phyloP scores from a whole-genome alignment of 1,284 basidiomycete species.

The Marasmius fiardii region DNA sequence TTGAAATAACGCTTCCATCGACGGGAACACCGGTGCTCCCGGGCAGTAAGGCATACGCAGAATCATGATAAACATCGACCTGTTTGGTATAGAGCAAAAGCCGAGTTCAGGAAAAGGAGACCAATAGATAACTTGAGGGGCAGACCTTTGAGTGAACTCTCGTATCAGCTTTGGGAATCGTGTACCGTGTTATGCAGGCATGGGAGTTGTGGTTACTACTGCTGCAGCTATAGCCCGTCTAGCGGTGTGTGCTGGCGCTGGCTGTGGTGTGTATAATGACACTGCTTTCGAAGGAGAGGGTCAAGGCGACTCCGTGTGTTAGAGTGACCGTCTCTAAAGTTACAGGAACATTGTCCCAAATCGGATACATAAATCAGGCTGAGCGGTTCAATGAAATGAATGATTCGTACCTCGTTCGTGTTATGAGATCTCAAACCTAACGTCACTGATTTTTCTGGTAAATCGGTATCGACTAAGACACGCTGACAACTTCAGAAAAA shows the following conservation, averaged over 20 bases:
- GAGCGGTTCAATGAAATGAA: background rate
- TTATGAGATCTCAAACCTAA: constrained; percentile 29
- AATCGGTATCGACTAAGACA: constrained; percentile 28
- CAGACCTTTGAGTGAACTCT: constrained; percentile 26
- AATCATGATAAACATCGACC: constrained; percentile 34
- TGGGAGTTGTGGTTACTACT: constrained; percentile 21
- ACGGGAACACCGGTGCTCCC: constrained; percentile 35
- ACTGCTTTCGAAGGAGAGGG: background rate
- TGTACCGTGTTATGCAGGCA: constrained; percentile 31
- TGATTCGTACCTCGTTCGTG: constrained; percentile 28
- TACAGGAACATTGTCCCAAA: constrained; percentile 5
- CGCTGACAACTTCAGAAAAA: constrained; percentile 20
- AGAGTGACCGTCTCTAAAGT: constrained; percentile 1
- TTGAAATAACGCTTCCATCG: constrained; percentile 34
- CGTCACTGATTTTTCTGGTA: constrained; percentile 25
- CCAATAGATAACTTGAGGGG: background rate
- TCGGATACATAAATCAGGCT: background rate
- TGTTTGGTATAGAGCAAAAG: constrained; percentile 15
- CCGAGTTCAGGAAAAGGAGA: background rate
- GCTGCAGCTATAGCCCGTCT: background rate
- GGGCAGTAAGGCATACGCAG: constrained; percentile 31
- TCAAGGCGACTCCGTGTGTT: background rate
- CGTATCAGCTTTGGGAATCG: constrained; percentile 28
- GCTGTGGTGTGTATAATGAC: background rate
- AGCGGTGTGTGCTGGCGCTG: too few relatives aligned